Evolutionary conservation across 306 rosid species (phyloP), one percentile per base, ranked within the genome.

Genomic region (Quercus aquifolioides): DNA sequence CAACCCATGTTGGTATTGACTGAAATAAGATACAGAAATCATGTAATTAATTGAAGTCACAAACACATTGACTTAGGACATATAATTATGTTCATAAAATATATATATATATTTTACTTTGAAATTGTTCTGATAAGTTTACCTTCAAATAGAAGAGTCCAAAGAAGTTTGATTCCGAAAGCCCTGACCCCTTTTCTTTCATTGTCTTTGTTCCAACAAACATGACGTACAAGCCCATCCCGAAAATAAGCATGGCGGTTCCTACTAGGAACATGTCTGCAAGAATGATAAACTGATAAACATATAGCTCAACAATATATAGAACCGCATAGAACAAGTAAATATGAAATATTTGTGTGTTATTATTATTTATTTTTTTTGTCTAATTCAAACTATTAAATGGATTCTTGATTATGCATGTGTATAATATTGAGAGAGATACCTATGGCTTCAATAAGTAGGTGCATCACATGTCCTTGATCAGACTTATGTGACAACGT

Each of bases 361-460:
- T 11, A 11, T 9, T 46, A 10, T 49, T 10, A 3, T 10, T 43
- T 49, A 1, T 12, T 11, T 3, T 12, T 49, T 10, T 0, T 1
- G 54, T 12, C 54, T 49, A 49, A 49, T 49, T 13, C 15, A 49
- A 49, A 49, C 17, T 1, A 12, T 3, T 3, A 49, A 52, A 49
- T 71, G 15, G 15, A 49, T 12, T 49, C 54, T 10, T 49, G 54
- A 49, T 49, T 13, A 49, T 49, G 46, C 46, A 38, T 0, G 3
- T 7, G 3, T 38, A 2, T 38, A 38, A 7, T 38, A 38, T 38
- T 38, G 11, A 26, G 54, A 26, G 49, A 51, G 6, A 6, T 55
- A 88, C 92, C 92, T 80, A 80, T 82, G n/a, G 88, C 90, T 84
- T 89, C 88, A 28, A 89, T 84, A 41, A 89, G 88, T 51, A 82